Conservation (phyloP, 768 basidiomycete genomes). For the Russula emetica region DNA sequence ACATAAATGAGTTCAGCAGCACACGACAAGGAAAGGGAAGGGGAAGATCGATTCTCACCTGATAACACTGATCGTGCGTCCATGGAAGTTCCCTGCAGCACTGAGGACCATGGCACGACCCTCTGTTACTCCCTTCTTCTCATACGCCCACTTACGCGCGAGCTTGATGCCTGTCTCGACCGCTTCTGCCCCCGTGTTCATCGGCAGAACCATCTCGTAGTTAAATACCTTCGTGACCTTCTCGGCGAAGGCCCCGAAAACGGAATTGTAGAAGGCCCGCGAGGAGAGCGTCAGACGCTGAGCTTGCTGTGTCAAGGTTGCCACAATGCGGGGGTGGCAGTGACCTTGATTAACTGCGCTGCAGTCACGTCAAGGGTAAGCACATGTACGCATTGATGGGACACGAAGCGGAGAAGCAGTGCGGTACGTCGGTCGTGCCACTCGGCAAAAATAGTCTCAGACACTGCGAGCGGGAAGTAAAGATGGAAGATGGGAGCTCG, state of each 20-base stretch:
- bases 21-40: conserved; percentile 13
- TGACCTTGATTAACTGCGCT: conserved; percentile 94
- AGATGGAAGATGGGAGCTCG: background rate
- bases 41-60: conserved; percentile 42
- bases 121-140: conserved; percentile 73
- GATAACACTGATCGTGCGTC: conserved; percentile 84
- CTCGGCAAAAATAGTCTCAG: background rate
- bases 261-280: conserved; percentile 91
- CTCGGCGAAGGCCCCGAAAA: conserved; percentile 87
- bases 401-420: background rate
- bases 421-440: background rate
- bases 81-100: conserved; percentile 92
- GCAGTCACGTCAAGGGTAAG: conserved; percentile 12
- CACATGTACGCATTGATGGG: background rate
- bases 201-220: conserved; percentile 94
- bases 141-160: conserved; percentile 95
- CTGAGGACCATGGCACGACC: conserved; percentile 84
- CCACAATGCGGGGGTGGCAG: conserved; percentile 86
- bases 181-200: conserved; percentile 99
- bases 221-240: conserved; percentile 79
- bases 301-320: conserved; percentile 77
- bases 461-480: background rate
- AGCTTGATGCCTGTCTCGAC: conserved; percentile 97
- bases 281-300: conserved; percentile 90
- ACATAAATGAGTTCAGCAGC: conserved; percentile 8